Evolutionary conservation across 2,329 filamentous ascomycete species (phyloP).

Genomic region (Penicillium sp.): DNA sequence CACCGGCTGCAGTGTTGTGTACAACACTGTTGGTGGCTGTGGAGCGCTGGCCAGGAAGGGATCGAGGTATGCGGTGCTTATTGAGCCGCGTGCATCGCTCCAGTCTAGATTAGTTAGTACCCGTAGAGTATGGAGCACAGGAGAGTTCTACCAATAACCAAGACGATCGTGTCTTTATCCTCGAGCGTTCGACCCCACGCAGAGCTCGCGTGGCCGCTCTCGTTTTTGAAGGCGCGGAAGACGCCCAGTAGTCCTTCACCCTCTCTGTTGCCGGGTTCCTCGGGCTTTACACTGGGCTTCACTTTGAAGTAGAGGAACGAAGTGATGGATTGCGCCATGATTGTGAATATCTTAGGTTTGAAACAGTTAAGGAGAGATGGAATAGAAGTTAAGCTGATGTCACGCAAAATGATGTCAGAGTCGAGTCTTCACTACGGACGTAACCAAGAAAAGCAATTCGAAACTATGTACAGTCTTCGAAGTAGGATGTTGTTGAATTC

Average conservation of each 20-base stretch:
- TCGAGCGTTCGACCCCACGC: constrained; percentile 37
- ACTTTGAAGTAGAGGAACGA: constrained; percentile 38
- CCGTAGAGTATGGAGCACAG: not conserved
- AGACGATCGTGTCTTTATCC: constrained; percentile 34
- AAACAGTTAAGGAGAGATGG: not conserved
- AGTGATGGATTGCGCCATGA: constrained; percentile 26
- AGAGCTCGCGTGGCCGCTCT: constrained; percentile 33
- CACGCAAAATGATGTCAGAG: constrained; percentile 20
- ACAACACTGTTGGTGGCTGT: constrained; percentile 22
- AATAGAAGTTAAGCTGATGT: constrained; percentile 13
- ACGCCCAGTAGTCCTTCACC: constrained; percentile 29
- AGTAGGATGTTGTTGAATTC: not conserved
- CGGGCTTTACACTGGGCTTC: constrained; percentile 35
- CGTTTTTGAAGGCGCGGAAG: constrained; percentile 28
- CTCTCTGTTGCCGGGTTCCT: constrained; percentile 32
- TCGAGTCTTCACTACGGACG: constrained; percentile 8
- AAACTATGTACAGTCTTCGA: constrained; percentile 14
- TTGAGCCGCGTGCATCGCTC: constrained; percentile 29
- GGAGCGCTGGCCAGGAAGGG: constrained; percentile 25
- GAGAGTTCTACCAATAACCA: constrained; percentile 32
- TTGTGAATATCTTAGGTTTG: not conserved
- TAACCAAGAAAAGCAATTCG: not conserved
- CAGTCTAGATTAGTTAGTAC: constrained; percentile 25
- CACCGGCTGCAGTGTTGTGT: constrained; percentile 30
- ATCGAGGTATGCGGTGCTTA: constrained; percentile 13